These are phyloP conservation scores for Calocera viscosa DNA, from an alignment of 768 basidiomycete genomes.

Conservation along the genomic window DNA sequence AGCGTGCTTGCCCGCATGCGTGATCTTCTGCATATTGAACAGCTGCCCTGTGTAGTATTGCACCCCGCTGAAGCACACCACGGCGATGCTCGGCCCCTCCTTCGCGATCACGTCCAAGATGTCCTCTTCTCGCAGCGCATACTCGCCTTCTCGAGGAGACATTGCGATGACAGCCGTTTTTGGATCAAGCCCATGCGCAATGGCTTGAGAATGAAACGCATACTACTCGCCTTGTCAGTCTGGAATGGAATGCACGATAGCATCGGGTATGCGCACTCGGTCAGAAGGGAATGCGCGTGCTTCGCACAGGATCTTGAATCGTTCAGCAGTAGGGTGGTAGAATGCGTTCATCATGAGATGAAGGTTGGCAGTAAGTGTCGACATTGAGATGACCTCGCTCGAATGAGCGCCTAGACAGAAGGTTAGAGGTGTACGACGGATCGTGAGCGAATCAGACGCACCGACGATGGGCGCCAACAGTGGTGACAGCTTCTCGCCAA, in stretches of 20 bases:
- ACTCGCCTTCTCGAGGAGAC: constrained; percentile 70
- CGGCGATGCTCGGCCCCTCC: constrained; percentile 65
- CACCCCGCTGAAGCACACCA: constrained; percentile 86
- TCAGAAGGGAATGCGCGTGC: constrained; percentile 92
- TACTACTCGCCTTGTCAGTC: constrained; percentile 45
- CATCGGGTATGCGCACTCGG: constrained; percentile 44
- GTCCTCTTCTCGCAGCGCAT: constrained; percentile 74
- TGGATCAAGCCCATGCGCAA: constrained; percentile 65
- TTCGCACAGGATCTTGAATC: constrained; percentile 93
- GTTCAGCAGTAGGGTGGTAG: constrained; percentile 72
- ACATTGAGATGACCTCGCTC: constrained; percentile 90
- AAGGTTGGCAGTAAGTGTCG: constrained; percentile 86
- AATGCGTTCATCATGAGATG: constrained; percentile 92
- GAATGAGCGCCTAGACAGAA: constrained; percentile 57
- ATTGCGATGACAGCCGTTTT: constrained; percentile 63
- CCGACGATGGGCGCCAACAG: constrained; percentile 74
- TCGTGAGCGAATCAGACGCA: constrained; percentile 27
- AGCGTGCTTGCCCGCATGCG: constrained; percentile 70
- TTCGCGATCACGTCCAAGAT: constrained; percentile 62
- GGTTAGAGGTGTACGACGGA: constrained; percentile 18
- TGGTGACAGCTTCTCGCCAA: constrained; percentile 57
- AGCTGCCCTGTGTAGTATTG: constrained; percentile 97
- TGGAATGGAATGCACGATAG: not conserved
- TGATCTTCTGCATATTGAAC: constrained; percentile 79
- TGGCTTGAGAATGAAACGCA: constrained; percentile 86